Evolutionary conservation across 352 stramenopile species (phyloP).

Genomic region (Stramenopiles sp.): DNA sequence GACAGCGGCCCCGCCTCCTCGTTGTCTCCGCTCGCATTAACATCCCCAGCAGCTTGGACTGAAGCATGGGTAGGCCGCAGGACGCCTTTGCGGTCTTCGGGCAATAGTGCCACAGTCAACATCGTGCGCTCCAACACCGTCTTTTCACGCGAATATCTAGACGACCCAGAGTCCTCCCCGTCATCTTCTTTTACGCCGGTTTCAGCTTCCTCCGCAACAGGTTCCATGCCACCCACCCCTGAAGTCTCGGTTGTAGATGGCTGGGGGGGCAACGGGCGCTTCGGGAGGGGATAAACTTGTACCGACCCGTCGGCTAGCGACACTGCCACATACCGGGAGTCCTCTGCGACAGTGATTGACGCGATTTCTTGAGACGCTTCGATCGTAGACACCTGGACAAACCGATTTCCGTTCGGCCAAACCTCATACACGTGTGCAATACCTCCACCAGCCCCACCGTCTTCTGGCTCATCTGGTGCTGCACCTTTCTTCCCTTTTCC

Average conservation of each 20-base stretch:
- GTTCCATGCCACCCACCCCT: neutral
- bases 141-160: constrained; percentile 5
- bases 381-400: neutral
- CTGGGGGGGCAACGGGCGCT: neutral
- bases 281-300: constrained; percentile 2
- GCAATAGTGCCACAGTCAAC: neutral
- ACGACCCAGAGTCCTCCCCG: neutral
- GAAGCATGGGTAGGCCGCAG: neutral
- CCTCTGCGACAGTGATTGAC: neutral
- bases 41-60: no score
- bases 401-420: neutral
- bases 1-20: no score
- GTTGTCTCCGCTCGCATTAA: no score
- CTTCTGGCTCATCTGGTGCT: neutral
- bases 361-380: neutral
- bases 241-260: neutral
- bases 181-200: neutral
- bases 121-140: neutral
- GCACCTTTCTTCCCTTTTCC: neutral
- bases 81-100: constrained; percentile 1
- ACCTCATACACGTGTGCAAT: neutral
- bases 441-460: neutral
- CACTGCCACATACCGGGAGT: neutral
- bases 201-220: constrained; percentile 1
- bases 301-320: neutral